These are phyloP conservation scores for Climacium dendroides DNA, from an alignment of 225 moss, liverwort and hornwort genomes.

Conservation along the genomic window DNA sequence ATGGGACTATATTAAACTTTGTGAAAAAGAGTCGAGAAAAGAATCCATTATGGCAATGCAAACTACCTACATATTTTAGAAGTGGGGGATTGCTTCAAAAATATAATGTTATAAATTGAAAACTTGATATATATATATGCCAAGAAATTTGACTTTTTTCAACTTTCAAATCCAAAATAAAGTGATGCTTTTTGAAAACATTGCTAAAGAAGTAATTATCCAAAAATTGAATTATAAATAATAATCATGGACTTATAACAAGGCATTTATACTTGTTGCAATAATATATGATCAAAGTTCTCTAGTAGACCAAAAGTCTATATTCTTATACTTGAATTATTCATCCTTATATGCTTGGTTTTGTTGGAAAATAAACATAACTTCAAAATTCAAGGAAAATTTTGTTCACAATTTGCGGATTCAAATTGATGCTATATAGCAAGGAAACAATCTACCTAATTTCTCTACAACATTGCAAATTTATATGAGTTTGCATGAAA, in stretches of 20 bases:
- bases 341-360: fast-evolving
- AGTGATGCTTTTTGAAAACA: background rate
- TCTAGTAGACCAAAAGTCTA: background rate
- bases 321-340: background rate
- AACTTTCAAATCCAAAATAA: background rate
- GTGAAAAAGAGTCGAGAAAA: background rate
- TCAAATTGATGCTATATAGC: background rate
- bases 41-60: background rate
- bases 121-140: fast-evolving
- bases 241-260: background rate
- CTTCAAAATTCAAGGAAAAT: too few species aligned
- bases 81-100: background rate
- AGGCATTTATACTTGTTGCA: background rate
- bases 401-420: too few species aligned
- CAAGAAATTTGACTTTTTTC: background rate
- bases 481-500: background rate
- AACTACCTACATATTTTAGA: fast-evolving
- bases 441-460: background rate
- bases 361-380: fast-evolving
- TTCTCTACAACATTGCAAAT: background rate
- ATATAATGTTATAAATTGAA: background rate
- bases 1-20: background rate
- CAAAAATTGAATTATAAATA: background rate
- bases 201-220: background rate
- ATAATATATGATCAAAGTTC: background rate